Conservation (phyloP, 768 basidiomycete genomes). For the Leucosporidium scottii region DNA sequence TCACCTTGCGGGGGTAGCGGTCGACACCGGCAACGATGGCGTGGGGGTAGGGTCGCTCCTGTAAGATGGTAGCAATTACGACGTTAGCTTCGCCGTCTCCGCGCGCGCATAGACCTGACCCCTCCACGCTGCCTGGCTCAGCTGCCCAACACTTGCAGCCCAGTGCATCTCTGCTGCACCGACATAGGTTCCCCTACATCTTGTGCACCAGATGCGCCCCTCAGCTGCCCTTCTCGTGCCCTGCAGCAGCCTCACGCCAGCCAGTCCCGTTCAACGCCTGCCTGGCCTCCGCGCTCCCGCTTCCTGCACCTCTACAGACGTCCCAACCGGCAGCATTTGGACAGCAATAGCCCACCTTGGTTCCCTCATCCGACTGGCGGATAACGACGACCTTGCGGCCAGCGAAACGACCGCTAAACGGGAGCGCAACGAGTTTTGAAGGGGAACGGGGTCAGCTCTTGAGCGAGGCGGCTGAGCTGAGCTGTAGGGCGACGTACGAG, state of each 20-base stretch:
- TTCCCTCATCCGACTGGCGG: constrained; percentile 94
- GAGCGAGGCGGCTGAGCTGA: too few species aligned
- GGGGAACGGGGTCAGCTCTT: too few species aligned
- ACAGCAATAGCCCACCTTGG: constrained; percentile 49
- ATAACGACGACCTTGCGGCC: constrained; percentile 99
- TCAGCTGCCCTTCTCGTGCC: background rate
- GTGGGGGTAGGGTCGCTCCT: constrained; percentile 86
- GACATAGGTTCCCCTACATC: background rate
- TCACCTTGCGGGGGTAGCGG: constrained; percentile 96
- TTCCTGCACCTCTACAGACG: background rate
- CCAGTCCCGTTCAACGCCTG: background rate
- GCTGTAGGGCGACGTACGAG: constrained; percentile 38
- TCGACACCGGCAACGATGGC: constrained; percentile 98
- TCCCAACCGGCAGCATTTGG: too few species aligned
- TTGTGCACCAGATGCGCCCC: too few species aligned
- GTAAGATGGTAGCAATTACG: background rate
- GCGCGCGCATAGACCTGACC: too few species aligned
- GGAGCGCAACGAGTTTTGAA: too few species aligned
- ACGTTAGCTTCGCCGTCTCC: background rate
- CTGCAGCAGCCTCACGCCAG: background rate
- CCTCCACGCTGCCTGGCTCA: background rate
- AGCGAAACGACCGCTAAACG: constrained; percentile 79
- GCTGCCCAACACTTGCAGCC: too few species aligned
- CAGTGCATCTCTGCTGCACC: background rate
- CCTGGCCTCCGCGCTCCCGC: background rate